Conservation (phyloP, 2,329 filamentous ascomycete genomes). For the Epichloe gansuensis region DNA sequence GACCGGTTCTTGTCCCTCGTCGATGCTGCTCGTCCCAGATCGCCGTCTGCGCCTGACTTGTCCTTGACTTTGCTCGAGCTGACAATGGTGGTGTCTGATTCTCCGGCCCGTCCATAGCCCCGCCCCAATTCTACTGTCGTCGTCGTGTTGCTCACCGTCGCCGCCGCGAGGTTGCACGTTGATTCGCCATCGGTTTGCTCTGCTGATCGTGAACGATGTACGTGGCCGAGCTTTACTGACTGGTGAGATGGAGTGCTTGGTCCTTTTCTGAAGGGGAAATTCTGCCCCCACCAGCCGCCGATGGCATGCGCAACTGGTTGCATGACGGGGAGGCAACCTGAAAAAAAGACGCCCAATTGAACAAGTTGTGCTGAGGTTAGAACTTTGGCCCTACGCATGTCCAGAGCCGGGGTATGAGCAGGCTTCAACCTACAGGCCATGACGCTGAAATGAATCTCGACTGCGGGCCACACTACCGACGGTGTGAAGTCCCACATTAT, state of each 20-base stretch:
- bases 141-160: background rate
- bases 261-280: constrained; percentile 2
- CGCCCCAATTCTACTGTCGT: background rate
- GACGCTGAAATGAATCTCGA: constrained; percentile 1
- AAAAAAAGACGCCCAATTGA: background rate
- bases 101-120: background rate
- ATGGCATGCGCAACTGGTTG: constrained; percentile 2
- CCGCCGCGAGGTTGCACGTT: background rate
- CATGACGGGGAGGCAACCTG: constrained; percentile 5
- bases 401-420: no score
- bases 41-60: background rate
- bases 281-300: constrained; percentile 4
- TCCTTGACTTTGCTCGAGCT: background rate
- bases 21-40: background rate
- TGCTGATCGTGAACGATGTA: background rate
- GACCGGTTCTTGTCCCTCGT: background rate
- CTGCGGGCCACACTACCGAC: background rate
- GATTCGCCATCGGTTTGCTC: background rate
- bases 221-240: background rate
- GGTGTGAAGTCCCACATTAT: background rate
- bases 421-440: background rate
- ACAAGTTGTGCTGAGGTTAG: background rate
- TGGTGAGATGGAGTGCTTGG: background rate
- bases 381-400: background rate
- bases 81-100: background rate